A percentile compares a stretch with the other conserved stretches of the same genome.
Evolutionary conservation across 2,329 filamentous ascomycete genomes (phyloP).

Genomic region (Cercospora sp.): DNA sequence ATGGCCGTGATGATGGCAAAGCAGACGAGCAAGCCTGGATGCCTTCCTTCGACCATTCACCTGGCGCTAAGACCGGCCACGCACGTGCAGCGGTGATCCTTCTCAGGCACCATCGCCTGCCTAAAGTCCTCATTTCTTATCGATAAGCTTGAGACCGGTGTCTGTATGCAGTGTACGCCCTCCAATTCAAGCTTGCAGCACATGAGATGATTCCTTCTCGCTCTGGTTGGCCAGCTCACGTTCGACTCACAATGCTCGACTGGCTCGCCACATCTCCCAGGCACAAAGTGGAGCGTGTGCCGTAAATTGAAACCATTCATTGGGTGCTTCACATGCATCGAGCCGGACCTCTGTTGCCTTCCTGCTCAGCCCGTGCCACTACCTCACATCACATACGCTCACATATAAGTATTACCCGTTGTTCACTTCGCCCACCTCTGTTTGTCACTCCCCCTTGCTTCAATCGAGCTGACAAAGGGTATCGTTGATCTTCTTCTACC

Average conservation of each 20-base stretch:
- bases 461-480: too few species aligned
- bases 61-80: background rate
- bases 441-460: background rate
- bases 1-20: background rate
- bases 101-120: constrained; percentile 14
- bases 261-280: background rate
- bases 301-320: background rate
- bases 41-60: background rate
- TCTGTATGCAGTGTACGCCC: background rate
- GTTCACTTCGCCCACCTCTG: background rate
- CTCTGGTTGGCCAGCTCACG: background rate
- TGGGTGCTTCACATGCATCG: background rate
- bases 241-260: constrained; percentile 1
- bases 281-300: constrained; percentile 1
- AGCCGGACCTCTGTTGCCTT: background rate
- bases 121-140: background rate
- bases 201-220: background rate
- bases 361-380: background rate
- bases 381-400: background rate
- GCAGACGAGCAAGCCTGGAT: background rate
- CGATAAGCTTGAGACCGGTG: background rate
- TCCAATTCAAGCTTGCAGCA: background rate
- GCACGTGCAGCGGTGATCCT: constrained; percentile 4
- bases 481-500: background rate
- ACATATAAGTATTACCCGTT: background rate